Evolutionary conservation across 1,284 basidiomycete species (phyloP).

Genomic region (Somion occarium): DNA sequence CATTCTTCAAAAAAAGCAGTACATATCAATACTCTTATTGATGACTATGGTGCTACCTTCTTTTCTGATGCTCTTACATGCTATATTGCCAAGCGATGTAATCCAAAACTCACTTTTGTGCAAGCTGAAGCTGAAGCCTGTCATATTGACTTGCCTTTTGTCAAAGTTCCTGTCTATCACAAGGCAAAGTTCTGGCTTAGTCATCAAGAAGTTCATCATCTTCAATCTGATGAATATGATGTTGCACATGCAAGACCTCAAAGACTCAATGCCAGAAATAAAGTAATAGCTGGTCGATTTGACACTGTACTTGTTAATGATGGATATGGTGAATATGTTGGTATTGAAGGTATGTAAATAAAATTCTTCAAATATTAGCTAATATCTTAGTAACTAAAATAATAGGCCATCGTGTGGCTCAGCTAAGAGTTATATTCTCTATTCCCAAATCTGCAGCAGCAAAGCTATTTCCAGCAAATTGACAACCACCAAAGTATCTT

Average conservation of each 20-base stretch:
- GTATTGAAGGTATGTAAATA: conserved; percentile 8
- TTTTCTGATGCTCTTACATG: conserved; percentile 16
- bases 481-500: conserved; percentile 12
- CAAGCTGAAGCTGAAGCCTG: neutral
- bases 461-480: neutral
- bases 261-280: neutral
- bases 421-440: conserved; percentile 21
- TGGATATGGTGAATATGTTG: neutral
- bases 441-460: conserved; percentile 13
- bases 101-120: conserved; percentile 4
- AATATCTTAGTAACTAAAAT: too few species aligned
- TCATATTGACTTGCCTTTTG: neutral
- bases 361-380: neutral
- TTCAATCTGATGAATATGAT: conserved; percentile 4
- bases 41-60: conserved; percentile 21
- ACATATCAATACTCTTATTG: conserved; percentile 14
- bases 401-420: conserved; percentile 20
- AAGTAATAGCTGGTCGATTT: conserved; percentile 8
- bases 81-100: conserved; percentile 4
- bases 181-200: conserved; percentile 14
- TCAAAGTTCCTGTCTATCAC: conserved; percentile 13
- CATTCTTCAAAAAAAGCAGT: conserved; percentile 20
- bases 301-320: conserved; percentile 15
- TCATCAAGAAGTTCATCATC: neutral
- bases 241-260: conserved; percentile 1